Evolutionary conservation across 208 protist genomes (phyloP).

Genomic region (Leishmania amazonensis): DNA sequence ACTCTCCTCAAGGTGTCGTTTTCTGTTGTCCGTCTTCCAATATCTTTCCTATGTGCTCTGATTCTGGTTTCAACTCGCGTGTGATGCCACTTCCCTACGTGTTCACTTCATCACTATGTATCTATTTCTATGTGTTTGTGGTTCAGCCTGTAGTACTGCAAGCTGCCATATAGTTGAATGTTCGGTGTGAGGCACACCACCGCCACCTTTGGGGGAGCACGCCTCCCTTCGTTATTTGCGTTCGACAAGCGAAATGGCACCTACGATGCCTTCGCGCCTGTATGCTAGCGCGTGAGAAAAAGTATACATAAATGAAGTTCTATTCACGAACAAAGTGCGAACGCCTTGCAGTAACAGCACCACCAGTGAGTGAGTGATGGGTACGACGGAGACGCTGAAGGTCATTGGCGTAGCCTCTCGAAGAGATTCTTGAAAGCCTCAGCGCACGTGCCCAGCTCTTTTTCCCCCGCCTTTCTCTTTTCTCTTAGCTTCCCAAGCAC

Average conservation of each 20-base stretch:
- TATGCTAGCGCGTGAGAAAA: background rate
- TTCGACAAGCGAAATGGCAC: background rate
- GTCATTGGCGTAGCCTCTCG: background rate
- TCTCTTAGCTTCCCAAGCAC: background rate
- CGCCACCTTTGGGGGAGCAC: background rate
- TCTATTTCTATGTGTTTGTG: background rate
- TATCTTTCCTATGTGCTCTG: conserved; percentile 5
- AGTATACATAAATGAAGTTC: background rate
- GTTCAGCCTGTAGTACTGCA: background rate
- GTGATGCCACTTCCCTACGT: background rate
- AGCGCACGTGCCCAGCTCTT: background rate
- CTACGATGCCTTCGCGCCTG: background rate
- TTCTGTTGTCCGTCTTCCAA: background rate
- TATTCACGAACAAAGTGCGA: background rate
- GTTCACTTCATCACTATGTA: background rate
- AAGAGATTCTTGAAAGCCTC: background rate
- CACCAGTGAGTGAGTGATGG: background rate
- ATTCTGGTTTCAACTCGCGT: background rate
- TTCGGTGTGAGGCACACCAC: background rate
- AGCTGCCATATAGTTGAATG: background rate
- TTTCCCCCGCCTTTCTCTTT: background rate
- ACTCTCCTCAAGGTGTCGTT: background rate
- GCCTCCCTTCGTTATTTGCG: background rate
- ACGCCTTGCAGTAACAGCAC: background rate
- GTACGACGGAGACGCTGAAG: background rate